Conservation (phyloP, 331 rosid species). For the Malus hybrid region DNA sequence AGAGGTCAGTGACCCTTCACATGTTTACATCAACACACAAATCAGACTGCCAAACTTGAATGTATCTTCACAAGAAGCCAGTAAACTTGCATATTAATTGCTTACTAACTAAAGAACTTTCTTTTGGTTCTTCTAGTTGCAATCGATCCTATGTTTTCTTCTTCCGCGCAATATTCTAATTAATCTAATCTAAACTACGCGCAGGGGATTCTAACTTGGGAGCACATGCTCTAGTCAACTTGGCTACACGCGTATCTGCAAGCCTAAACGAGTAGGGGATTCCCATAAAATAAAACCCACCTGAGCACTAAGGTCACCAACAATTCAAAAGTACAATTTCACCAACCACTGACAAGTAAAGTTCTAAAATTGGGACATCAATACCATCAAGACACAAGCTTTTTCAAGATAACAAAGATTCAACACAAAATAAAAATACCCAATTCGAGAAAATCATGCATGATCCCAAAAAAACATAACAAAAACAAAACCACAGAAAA, state of each 20-base stretch:
- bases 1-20: background rate
- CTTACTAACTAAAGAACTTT: background rate
- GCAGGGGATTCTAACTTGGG: no score
- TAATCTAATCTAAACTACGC: no score
- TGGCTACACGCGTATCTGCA: no score
- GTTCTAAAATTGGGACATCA: background rate
- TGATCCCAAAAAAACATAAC: background rate
- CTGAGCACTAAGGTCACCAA: background rate
- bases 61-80: background rate
- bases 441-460: constrained; percentile 6
- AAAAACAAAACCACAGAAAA: background rate
- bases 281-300: background rate
- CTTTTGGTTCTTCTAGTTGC: background rate
- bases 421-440: background rate
- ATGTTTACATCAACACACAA: background rate
- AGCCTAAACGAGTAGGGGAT: background rate
- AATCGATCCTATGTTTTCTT: background rate
- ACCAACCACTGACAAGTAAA: background rate
- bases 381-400: background rate
- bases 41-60: background rate
- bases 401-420: background rate
- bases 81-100: background rate
- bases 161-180: no score
- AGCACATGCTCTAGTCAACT: no score
- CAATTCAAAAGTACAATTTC: background rate